Evolutionary conservation across 352 stramenopile species (phyloP).

Genomic region (Phytophthora sojae): DNA sequence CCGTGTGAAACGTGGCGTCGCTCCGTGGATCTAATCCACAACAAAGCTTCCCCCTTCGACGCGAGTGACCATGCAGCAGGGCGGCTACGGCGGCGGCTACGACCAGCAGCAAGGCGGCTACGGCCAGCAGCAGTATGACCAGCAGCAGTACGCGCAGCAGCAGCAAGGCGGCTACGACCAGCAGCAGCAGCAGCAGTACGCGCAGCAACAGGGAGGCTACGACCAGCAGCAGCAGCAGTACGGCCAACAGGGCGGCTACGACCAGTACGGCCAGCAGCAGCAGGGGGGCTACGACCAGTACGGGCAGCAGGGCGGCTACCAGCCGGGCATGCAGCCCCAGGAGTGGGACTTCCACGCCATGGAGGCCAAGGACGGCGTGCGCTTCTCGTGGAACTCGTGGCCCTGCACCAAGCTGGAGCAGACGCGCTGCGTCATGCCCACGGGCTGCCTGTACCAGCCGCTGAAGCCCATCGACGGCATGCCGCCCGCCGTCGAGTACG

Average conservation of each 20-base stretch:
- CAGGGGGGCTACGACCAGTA: slow-evolving; percentile 61
- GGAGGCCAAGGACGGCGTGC: slow-evolving; percentile 93
- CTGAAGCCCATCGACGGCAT: slow-evolving; percentile 97
- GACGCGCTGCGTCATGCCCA: slow-evolving; percentile 97
- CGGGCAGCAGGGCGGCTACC: slow-evolving; percentile 48
- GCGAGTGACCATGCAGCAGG: slow-evolving; percentile 55
- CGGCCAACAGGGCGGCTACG: slow-evolving; percentile 42
- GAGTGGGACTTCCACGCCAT: slow-evolving; percentile 89
- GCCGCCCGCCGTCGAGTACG: slow-evolving; percentile 95
- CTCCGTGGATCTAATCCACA: slow-evolving; percentile 21
- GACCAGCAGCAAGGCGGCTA: slow-evolving; percentile 54
- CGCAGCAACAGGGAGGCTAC: slow-evolving; percentile 40
- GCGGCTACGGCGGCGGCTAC: slow-evolving; percentile 48
- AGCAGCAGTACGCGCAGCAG: slow-evolving; percentile 47
- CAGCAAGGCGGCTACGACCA: slow-evolving; percentile 48
- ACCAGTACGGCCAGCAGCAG: slow-evolving; percentile 45
- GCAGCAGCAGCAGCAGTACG: slow-evolving; percentile 53
- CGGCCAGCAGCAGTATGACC: slow-evolving; percentile 38
- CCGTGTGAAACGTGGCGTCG: slow-evolving; percentile 23
- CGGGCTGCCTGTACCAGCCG: slow-evolving; percentile 95
- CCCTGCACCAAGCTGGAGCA: slow-evolving; percentile 98
- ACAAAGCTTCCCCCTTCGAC: slow-evolving; percentile 13
- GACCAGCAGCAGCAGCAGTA: slow-evolving; percentile 30
- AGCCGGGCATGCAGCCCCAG: slow-evolving; percentile 76
- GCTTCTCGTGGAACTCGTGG: slow-evolving; percentile 99